A percentile compares a stretch with the other conserved stretches of the same genome.
Conservation (phyloP, 495 filamentous ascomycete species). For the Lasiosphaeria miniovina region DNA sequence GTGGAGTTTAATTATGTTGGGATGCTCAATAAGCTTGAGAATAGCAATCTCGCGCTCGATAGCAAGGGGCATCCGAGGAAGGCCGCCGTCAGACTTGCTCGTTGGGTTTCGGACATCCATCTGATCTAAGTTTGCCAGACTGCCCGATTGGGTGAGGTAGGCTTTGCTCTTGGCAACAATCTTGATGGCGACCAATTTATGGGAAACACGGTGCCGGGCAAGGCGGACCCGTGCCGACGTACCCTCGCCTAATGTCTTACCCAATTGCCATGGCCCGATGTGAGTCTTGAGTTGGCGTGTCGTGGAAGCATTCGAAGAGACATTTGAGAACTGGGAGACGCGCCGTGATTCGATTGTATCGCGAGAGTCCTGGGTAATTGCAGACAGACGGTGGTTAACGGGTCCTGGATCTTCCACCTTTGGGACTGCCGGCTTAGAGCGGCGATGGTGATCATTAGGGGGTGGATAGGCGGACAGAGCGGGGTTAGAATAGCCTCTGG, state of each 20-base stretch:
- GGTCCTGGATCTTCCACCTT: slow-evolving; percentile 1
- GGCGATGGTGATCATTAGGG: slow-evolving; percentile 5
- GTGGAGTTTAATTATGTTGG: slow-evolving; percentile 83
- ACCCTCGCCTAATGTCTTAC: slow-evolving; percentile 80
- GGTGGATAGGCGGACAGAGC: slow-evolving; percentile 5
- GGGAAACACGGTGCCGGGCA: slow-evolving; percentile 70
- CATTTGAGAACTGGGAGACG: slow-evolving; percentile 68
- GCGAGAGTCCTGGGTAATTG: slow-evolving; percentile 42
- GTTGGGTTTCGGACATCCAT: slow-evolving; percentile 45
- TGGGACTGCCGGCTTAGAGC: slow-evolving; percentile 5
- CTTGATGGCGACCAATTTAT: slow-evolving; percentile 84
- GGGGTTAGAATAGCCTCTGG: slow-evolving; percentile 16
- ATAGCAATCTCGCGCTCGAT: slow-evolving; percentile 93
- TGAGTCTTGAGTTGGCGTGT: slow-evolving; percentile 63
- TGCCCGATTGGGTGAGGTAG: slow-evolving; percentile 67
- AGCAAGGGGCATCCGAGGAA: slow-evolving; percentile 72
- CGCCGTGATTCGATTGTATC: slow-evolving; percentile 52
- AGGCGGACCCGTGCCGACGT: slow-evolving; percentile 79
- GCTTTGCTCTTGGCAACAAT: slow-evolving; percentile 80
- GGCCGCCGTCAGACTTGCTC: slow-evolving; percentile 40
- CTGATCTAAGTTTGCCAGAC: slow-evolving; percentile 68
- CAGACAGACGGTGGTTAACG: slow-evolving; percentile 9
- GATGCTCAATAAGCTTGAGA: slow-evolving; percentile 93
- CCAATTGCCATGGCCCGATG: slow-evolving; percentile 86
- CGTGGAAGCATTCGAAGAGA: slow-evolving; percentile 54